Evolutionary conservation across 2,329 filamentous ascomycete genomes (phyloP), one percentile per base, ranked within the genome.

Genomic region (Hymenoscyphus repandus): DNA sequence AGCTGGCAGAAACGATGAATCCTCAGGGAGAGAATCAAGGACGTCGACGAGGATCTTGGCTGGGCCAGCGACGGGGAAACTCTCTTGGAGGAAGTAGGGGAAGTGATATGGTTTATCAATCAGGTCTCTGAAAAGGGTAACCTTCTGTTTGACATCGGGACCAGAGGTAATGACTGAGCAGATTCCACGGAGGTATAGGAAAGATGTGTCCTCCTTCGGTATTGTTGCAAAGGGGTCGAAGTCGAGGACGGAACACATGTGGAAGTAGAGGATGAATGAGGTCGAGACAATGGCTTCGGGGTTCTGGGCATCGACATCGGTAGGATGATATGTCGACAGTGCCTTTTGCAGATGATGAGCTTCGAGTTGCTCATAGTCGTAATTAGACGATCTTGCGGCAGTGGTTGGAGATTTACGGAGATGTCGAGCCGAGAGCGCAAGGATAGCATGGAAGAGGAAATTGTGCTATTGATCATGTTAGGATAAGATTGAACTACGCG

Each of bases 381-480:
- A 32, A 31, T 31, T 22, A 12, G 45, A 38, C 11, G 45, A 37
- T 12, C 17, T 37, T 13, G 47, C 45, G 2, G 36, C 27, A 10
- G 33, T 31, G 33, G 39, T 44, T 27, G 45, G 40, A 30, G 36
- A 18, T 50, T 47, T 48, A 10, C 51, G 49, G 13, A 54, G 45
- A 20, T 56, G 40, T 6, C 53, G 36, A 33, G 53, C 53, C 7
- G 53, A 50, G n/a, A 53, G 49, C 5, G 47, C 45, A 12, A 58
- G 48, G 2, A 58, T 53, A 6, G 56, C 54, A 33, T 58, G 56
- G 43, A 58, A 47, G 12, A 58, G 45, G 27, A 56, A 58, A 22
- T 47, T 49, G 11, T 58, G 40, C 56, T 58, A 40, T 22, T 30
- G 4, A 9, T 11, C 30, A 32, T 12, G 18, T 38, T 17, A 30